phyloP scores from a whole-genome alignment of 2,329 filamentous ascomycete species.

The Coniella lustricola region DNA sequence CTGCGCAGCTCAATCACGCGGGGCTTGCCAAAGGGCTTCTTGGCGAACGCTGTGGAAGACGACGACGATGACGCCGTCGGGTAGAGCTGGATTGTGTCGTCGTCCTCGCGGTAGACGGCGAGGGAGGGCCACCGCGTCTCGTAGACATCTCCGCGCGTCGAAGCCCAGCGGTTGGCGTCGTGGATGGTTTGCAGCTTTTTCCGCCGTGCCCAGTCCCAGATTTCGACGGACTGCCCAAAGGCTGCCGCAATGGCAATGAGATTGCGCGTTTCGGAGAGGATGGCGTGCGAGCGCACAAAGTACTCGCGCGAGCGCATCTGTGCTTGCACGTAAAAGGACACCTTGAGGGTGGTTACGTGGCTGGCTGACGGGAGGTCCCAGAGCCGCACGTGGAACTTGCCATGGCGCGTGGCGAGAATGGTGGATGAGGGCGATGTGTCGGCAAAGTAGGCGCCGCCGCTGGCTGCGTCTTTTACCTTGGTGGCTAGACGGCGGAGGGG shows the following conservation, averaged over 20 bases:
- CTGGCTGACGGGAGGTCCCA: slow-evolving; percentile 22
- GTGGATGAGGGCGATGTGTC: slow-evolving; percentile 29
- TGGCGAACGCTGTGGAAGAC: no score
- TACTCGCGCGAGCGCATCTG: slow-evolving; percentile 33
- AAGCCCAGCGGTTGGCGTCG: slow-evolving; percentile 32
- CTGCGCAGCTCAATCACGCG: slow-evolving; percentile 29
- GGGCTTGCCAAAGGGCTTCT: slow-evolving; percentile 31
- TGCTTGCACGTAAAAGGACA: slow-evolving; percentile 32
- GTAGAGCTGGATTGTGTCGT: slow-evolving; percentile 28
- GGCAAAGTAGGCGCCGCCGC: slow-evolving; percentile 28
- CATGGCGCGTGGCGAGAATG: slow-evolving; percentile 28
- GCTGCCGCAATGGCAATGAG: slow-evolving; percentile 32
- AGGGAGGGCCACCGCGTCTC: slow-evolving; percentile 28
- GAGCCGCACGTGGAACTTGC: slow-evolving; percentile 24
- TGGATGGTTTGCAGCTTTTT: slow-evolving; percentile 33
- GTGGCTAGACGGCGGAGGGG: slow-evolving; percentile 20
- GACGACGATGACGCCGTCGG: slow-evolving; percentile 19
- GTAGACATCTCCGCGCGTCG: slow-evolving; percentile 28
- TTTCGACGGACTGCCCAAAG: slow-evolving; percentile 32
- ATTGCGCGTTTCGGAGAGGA: slow-evolving; percentile 32
- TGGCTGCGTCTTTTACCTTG: slow-evolving; percentile 22
- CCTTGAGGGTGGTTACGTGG: slow-evolving; percentile 27
- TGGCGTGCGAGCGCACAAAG: slow-evolving; percentile 35
- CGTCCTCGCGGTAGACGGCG: slow-evolving; percentile 28
- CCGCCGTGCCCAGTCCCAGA: slow-evolving; percentile 33